phyloP scores from a whole-genome alignment of 148 eudicot species.

The Fagopyrum homotropicum region DNA sequence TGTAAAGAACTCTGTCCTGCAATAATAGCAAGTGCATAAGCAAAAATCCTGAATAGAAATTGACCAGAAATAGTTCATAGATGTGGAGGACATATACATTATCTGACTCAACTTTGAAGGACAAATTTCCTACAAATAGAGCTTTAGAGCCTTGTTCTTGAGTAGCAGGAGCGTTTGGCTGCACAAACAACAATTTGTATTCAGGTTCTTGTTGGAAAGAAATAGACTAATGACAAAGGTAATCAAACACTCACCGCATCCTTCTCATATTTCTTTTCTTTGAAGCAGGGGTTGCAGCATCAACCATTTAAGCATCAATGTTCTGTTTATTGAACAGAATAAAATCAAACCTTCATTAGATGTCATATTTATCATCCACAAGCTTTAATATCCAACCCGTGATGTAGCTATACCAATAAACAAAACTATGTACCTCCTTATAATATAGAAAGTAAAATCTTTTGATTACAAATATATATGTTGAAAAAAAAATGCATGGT shows the following conservation, averaged over 20 bases:
- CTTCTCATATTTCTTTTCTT: too few relatives aligned
- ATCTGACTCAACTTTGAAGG: constrained; percentile 40
- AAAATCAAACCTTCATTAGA: background rate
- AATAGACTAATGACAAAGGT: background rate
- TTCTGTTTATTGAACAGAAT: constrained; percentile 25
- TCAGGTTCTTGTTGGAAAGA: background rate
- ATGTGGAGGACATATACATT: constrained; percentile 51
- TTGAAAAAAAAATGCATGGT: too few relatives aligned
- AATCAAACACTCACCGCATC: constrained; percentile 26
- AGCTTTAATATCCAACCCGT: too few relatives aligned
- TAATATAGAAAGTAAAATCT: too few relatives aligned
- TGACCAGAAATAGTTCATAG: background rate
- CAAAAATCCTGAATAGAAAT: background rate
- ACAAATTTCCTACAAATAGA: constrained; percentile 68
- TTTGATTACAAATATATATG: too few relatives aligned
- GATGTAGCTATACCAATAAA: too few relatives aligned
- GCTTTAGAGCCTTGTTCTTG: constrained; percentile 62
- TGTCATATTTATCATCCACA: background rate
- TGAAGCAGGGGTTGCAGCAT: constrained; percentile 38
- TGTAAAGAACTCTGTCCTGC: constrained; percentile 67
- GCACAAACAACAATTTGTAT: constrained; percentile 13
- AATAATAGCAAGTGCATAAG: background rate
- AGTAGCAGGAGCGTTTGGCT: constrained; percentile 67
- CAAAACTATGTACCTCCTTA: too few relatives aligned
- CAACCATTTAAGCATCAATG: constrained; percentile 73